Base-by-base conservation (phyloP, 2,329 filamentous ascomycete species). In the Diaporthe sp. region DNA sequence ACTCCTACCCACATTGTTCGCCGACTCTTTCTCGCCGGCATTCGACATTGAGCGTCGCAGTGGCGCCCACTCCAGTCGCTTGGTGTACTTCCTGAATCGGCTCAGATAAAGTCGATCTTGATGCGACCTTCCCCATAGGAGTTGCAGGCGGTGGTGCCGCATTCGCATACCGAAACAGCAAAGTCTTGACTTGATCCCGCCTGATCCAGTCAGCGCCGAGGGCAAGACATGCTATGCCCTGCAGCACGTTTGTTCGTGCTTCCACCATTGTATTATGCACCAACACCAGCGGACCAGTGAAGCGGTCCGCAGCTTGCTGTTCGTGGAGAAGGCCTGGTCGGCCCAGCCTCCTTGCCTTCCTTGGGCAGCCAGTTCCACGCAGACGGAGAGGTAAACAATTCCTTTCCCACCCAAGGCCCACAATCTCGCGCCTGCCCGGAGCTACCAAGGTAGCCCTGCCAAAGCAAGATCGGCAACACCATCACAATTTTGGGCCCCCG, bases 81-180 rank as follows among this genome's bases (percentile, higher is more conserved):
- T 65, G 34, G 37, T 28, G 22, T 57, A 12, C 25, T 67, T 67
- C 25, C 70, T 55, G 65, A 49, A 75, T 51, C 70, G 44, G 61
- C 68, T 15, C 49, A 58, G 65, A 49, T 37, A 60, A 28, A 49
- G 39, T 47, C 39, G 51, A 67, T 57, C 25, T 75, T 37, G 57
- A 75, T 75, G 74, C 53, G 71, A 75, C 74, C 74, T 75, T 73
- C 74, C 74, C 12, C 49, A 75, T 60, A 51, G 17, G 60, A 44
- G 8, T 53, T 57, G 17, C 47, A 70, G 47, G n/a, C 49, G 49
- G 34, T 70, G 65, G 42, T 70, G 65, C 65, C 49, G 31, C n/a
- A 70, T 42, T 70, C n/a, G 22, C 49, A 55, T 53, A 42, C 65
- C 49, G 65, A 70, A 70, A 70, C 34, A 70, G 65, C 34, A 53